Conservation (phyloP, 257 asterid species). For the Paulownia fortunei region DNA sequence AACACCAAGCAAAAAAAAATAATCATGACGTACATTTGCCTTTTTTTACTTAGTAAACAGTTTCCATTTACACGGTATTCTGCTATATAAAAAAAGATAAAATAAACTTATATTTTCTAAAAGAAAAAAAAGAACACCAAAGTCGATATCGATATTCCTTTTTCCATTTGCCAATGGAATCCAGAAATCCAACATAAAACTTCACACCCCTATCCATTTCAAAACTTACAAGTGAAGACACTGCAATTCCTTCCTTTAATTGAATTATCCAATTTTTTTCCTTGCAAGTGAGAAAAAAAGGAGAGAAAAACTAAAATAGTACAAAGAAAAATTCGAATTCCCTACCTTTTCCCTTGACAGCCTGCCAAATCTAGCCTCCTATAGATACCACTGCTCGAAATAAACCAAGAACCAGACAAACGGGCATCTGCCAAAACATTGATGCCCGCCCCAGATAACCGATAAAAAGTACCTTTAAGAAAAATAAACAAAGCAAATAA, state of each 20-base stretch:
- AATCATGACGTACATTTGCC: neutral
- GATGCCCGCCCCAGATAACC: slow-evolving; percentile 33
- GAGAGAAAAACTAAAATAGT: neutral
- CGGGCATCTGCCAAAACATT: slow-evolving; percentile 30
- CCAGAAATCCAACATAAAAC: neutral
- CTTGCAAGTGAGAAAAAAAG: neutral
- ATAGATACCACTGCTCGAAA: slow-evolving; percentile 27
- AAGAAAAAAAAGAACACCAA: neutral
- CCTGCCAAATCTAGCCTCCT: slow-evolving; percentile 32
- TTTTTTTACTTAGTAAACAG: neutral
- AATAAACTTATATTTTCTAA: neutral
- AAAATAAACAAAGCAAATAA: slow-evolving; percentile 1
- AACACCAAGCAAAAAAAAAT: neutral
- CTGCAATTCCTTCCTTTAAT: neutral
- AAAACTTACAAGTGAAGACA: neutral
- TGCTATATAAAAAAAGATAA: neutral
- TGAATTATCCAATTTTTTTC: neutral
- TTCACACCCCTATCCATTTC: neutral
- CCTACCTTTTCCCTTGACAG: slow-evolving; percentile 53
- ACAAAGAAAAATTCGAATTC: neutral
- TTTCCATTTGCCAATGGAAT: neutral
- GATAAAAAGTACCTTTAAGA: slow-evolving; percentile 34
- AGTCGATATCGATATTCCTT: neutral
- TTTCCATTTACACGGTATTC: neutral
- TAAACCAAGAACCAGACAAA: slow-evolving; percentile 29